Evolutionary conservation across 306 rosid species (phyloP).

Genomic region (Purshia tridentata): DNA sequence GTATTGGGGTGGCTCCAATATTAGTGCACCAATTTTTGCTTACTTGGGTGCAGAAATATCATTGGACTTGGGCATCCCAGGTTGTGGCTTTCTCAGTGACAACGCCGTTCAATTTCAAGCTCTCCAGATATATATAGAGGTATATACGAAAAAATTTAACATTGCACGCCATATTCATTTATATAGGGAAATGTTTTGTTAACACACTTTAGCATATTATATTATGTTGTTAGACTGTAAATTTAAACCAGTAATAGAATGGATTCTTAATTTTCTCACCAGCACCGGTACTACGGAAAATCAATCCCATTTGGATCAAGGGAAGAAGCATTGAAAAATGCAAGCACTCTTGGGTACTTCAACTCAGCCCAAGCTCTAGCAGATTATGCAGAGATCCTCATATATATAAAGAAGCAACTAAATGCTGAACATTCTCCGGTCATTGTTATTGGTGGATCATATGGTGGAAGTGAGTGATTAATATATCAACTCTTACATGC

Average conservation of each 20-base stretch:
- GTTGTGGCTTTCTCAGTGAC: constrained; percentile 42
- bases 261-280: not conserved
- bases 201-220: not conserved
- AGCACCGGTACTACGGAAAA: constrained; percentile 66
- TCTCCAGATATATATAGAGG: constrained; percentile 57
- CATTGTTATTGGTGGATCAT: constrained; percentile 67
- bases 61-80: constrained; percentile 11
- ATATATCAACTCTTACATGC: too few relatives aligned
- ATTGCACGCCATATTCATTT: too few relatives aligned
- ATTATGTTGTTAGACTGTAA: too few relatives aligned
- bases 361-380: constrained; percentile 67
- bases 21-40: constrained; percentile 54
- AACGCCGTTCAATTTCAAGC: constrained; percentile 51
- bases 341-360: constrained; percentile 54
- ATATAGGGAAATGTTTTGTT: not conserved
- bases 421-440: constrained; percentile 47
- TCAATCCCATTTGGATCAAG: constrained; percentile 61
- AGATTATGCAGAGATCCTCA: constrained; percentile 56
- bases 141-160: constrained; percentile 8
- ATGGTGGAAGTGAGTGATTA: constrained; percentile 67
- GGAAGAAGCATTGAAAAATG: constrained; percentile 46
- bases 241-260: too few relatives aligned
- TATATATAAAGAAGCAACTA: constrained; percentile 38
- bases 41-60: constrained; percentile 48
- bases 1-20: constrained; percentile 58